Evolutionary conservation across 495 filamentous ascomycete genomes (phyloP).

Genomic region (Talaromyces thailandensis): DNA sequence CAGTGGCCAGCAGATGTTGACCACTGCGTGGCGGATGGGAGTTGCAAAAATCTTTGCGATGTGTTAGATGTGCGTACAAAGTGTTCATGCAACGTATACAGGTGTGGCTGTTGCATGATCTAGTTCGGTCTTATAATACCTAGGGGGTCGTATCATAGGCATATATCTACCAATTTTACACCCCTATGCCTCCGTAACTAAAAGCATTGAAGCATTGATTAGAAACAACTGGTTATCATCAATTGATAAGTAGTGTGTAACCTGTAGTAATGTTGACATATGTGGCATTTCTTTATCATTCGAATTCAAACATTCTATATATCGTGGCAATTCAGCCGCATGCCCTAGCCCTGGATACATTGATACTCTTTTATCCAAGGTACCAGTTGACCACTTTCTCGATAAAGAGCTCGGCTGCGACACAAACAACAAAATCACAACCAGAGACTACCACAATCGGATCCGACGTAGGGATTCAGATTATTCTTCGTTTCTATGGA

Average conservation of each 20-base stretch:
- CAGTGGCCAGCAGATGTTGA: not conserved
- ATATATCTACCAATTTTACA: not conserved
- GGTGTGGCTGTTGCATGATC: not conserved
- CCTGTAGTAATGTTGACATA: not conserved
- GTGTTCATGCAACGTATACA: not conserved
- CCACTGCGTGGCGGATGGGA: not conserved
- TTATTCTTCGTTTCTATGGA: too few species aligned
- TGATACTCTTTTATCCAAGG: not conserved
- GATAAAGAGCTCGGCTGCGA: too few species aligned
- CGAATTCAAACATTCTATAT: too few species aligned
- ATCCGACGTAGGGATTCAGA: conserved; percentile 4
- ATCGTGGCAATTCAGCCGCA: not conserved
- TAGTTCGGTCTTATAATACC: not conserved
- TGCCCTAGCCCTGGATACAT: not conserved
- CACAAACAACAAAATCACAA: not conserved
- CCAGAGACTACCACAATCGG: not conserved
- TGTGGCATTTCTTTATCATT: not conserved
- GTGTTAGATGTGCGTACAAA: not conserved
- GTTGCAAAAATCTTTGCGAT: not conserved
- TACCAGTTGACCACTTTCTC: too few species aligned
- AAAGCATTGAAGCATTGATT: too few species aligned
- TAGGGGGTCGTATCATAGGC: too few species aligned
- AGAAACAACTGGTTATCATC: too few species aligned
- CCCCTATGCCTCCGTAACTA: too few species aligned
- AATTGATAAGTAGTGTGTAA: too few species aligned